Base-by-base conservation (phyloP, 2,329 filamentous ascomycete species). In the Nemania sp. region DNA sequence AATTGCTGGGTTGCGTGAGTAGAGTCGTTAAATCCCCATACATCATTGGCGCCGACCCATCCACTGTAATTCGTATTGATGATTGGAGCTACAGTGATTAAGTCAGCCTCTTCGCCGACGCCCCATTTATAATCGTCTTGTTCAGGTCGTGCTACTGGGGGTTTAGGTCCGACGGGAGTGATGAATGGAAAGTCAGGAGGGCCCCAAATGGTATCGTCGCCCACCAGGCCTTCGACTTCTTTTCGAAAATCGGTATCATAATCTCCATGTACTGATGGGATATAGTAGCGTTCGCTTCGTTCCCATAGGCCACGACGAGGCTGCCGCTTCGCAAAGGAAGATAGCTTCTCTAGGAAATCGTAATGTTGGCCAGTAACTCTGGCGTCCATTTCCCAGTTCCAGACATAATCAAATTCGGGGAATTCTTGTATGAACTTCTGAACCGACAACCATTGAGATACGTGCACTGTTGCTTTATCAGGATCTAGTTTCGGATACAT, bases 371-470 rank as follows among this genome's bases (percentile, higher is more conserved):
- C 93, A 0, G 90, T 93, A 75, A 92, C 91, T 55, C 93, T 87
- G 35, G 91, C 89, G 76, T 96, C 92, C 80, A 93, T 92, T 77
- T 96, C 93, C 92, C 92, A 94, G 77, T 95, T 94, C 92, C 93
- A 96, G 73, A 93, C 85, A 74, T 88, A 93, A 73, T 94, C 91
- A 71, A 92, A 96, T 74, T 95, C 89, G 0, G 92, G 92, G 74
- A 93, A 90, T 57, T 91, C 90, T 74, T 91, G 86, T 66, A 88
- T 88, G 76, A 94, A 94, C 79, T 90, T 90, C 76, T 94, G 92
- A 2, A 94, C 85, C 5, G 91, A 90, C 72, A 93, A 85, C 83
- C 90, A 93, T 74, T 93, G 90, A 32, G 86, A 83, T 29, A 84
- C 84, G 73, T 89, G 86, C n/a, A 88, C 88, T 59, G 80, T 83